Percentiles rank a stretch among this genome's conserved stretches.
Evolutionary conservation across 1,284 basidiomycete genomes (phyloP).

Genomic region (Phylloporus gajari): DNA sequence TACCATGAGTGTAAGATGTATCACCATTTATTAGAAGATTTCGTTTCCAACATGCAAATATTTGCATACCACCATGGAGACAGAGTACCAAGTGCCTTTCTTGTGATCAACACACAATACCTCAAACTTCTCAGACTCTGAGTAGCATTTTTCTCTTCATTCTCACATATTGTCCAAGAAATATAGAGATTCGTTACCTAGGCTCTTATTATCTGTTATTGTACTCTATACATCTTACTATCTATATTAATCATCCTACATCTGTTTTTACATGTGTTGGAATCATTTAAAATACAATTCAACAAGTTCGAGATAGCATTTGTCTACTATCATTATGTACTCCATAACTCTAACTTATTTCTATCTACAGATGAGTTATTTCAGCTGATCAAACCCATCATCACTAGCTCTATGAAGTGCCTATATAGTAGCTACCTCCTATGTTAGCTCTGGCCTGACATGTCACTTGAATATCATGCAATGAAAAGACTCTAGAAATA

Average conservation of each 20-base stretch:
- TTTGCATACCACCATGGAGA: too few relatives aligned
- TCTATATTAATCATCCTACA: too few relatives aligned
- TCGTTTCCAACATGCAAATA: too few relatives aligned
- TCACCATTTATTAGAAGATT: neutral
- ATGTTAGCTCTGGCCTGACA: neutral
- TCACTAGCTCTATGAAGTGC: too few relatives aligned
- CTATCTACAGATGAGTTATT: too few relatives aligned
- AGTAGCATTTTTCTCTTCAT: neutral
- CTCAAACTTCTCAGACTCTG: too few relatives aligned
- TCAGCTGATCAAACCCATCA: too few relatives aligned
- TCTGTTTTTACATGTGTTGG: too few relatives aligned
- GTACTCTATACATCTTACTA: neutral
- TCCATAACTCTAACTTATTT: neutral
- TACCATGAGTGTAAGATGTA: neutral
- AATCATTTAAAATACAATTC: neutral
- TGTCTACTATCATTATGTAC: neutral
- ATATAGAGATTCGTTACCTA: neutral
- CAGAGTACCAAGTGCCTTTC: too few relatives aligned
- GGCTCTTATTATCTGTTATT: neutral
- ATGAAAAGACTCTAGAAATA: too few relatives aligned
- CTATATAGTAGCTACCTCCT: neutral
- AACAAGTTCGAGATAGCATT: neutral
- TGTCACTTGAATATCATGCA: neutral
- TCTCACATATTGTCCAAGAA: neutral
- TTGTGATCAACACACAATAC: too few relatives aligned